phyloP scores from a whole-genome alignment of 2,329 filamentous ascomycete genomes.

The Coleophoma eucalyptorum region DNA sequence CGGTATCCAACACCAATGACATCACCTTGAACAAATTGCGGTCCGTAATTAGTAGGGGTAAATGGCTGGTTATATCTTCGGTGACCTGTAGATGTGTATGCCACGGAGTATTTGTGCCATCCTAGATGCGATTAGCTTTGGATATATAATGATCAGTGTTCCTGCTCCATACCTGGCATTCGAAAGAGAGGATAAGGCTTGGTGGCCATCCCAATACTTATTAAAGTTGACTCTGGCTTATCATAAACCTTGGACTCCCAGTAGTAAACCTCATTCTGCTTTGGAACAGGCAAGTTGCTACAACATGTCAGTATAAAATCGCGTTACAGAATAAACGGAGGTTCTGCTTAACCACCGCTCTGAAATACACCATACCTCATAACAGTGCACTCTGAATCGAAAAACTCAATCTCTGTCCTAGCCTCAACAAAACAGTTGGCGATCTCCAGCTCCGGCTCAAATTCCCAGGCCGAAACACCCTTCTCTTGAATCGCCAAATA shows the following conservation, averaged over 20 bases:
- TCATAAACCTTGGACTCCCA: conserved; percentile 99
- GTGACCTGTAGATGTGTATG: conserved; percentile 83
- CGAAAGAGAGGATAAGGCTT: conserved; percentile 96
- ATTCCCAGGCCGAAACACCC: conserved; percentile 99
- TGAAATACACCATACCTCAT: conserved; percentile 13
- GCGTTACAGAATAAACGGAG: background rate
- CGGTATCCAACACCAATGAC: conserved; percentile 95
- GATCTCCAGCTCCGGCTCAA: conserved; percentile 97
- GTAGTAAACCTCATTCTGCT: conserved; percentile 99
- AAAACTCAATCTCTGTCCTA: conserved; percentile 97
- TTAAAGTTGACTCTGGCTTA: conserved; percentile 81
- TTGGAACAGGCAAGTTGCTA: conserved; percentile 92
- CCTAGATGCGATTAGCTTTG: conserved; percentile 43
- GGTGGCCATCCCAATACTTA: conserved; percentile 92
- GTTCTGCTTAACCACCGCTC: background rate
- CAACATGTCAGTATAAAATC: background rate
- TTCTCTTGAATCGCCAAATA: conserved; percentile 99
- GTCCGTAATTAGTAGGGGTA: conserved; percentile 72
- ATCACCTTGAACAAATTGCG: conserved; percentile 84
- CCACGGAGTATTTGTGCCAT: conserved; percentile 88
- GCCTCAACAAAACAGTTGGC: conserved; percentile 98
- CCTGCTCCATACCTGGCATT: conserved; percentile 68
- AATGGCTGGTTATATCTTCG: conserved; percentile 95
- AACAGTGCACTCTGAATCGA: conserved; percentile 95
- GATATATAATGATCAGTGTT: background rate